Percentiles rank a stretch among this genome's conserved stretches.
These are phyloP conservation scores for Candida pseudofarinosa DNA, from an alignment of 805 yeast species.

Conservation along the genomic window DNA sequence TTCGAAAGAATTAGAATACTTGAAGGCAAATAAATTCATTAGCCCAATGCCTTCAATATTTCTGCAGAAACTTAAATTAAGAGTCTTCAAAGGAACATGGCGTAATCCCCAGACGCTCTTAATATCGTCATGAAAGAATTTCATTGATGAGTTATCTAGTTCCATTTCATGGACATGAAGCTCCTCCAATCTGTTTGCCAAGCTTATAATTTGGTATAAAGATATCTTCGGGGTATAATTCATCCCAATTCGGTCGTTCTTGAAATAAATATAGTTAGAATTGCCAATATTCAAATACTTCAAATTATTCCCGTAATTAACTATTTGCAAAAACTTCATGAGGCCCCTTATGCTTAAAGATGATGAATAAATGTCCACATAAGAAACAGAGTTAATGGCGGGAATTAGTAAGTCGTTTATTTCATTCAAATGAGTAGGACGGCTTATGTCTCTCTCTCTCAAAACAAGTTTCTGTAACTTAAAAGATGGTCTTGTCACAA, in stretches of 20 bases:
- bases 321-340: slow-evolving; percentile 33
- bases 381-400: slow-evolving; percentile 18
- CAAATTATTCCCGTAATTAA: slow-evolving; percentile 24
- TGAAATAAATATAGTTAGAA: slow-evolving; percentile 26
- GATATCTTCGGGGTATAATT: slow-evolving; percentile 9
- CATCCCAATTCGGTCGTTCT: slow-evolving; percentile 14
- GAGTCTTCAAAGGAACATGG: slow-evolving; percentile 13
- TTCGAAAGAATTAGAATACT: slow-evolving; percentile 6
- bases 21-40: slow-evolving; percentile 21
- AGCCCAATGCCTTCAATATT: slow-evolving; percentile 37
- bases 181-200: slow-evolving; percentile 15
- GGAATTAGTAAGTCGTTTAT: slow-evolving; percentile 19
- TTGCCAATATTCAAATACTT: slow-evolving; percentile 32
- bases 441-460: slow-evolving; percentile 23
- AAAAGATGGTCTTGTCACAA: slow-evolving; percentile 26
- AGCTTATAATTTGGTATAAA: slow-evolving; percentile 15
- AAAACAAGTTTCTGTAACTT: slow-evolving; percentile 21
- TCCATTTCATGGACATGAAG: slow-evolving; percentile 32
- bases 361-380: slow-evolving; percentile 37
- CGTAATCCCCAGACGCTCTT: slow-evolving; percentile 11
- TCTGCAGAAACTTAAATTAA: slow-evolving; percentile 36
- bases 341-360: slow-evolving; percentile 39
- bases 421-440: slow-evolving; percentile 23
- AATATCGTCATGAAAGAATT: slow-evolving; percentile 24
- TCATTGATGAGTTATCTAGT: slow-evolving; percentile 32